Evolutionary conservation across 2,329 filamentous ascomycete genomes (phyloP).

Genomic region (Verticillium nonalfalfae): DNA sequence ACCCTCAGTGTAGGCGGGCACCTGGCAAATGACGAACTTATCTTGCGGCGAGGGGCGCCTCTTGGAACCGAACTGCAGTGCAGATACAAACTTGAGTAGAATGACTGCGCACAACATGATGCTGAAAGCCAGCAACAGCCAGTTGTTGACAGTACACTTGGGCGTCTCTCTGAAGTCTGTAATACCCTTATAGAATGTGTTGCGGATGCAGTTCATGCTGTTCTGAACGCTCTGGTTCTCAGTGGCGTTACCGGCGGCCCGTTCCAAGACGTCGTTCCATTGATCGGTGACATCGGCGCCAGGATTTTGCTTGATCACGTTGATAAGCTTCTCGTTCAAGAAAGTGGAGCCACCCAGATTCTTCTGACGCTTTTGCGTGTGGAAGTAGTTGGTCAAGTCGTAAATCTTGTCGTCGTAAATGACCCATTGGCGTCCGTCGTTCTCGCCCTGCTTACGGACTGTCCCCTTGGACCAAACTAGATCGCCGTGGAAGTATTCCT

Average conservation of each 20-base stretch:
- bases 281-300: conserved; percentile 70
- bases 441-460: conserved; percentile 59
- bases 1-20: conserved; percentile 95
- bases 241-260: conserved; percentile 44
- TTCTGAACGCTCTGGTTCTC: conserved; percentile 47
- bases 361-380: conserved; percentile 58
- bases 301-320: conserved; percentile 66
- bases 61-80: conserved; percentile 90
- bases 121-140: conserved; percentile 82
- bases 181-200: conserved; percentile 75
- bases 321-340: conserved; percentile 60
- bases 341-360: conserved; percentile 57
- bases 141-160: conserved; percentile 83
- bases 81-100: conserved; percentile 81
- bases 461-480: conserved; percentile 62
- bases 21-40: conserved; percentile 98
- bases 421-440: conserved; percentile 70
- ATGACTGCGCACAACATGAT: conserved; percentile 77
- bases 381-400: conserved; percentile 88
- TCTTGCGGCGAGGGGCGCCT: conserved; percentile 84
- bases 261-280: conserved; percentile 49
- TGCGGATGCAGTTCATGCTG: conserved; percentile 74
- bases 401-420: conserved; percentile 72
- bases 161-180: conserved; percentile 76
- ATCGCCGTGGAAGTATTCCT: conserved; percentile 80